Conservation (phyloP, 805 yeast species). For the Metschnikowia lunata region DNA sequence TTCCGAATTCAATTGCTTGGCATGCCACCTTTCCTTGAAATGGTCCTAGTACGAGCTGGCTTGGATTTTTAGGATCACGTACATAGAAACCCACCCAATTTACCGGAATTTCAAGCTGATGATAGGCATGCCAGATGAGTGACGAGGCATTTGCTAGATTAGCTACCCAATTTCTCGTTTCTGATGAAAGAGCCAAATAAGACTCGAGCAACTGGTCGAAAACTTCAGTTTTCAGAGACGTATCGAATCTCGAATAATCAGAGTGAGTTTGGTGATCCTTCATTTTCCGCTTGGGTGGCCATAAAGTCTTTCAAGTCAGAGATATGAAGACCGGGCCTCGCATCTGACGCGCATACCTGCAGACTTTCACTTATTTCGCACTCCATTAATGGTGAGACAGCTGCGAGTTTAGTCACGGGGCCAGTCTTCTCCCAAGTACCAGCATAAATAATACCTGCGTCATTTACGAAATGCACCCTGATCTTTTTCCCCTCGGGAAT, state of each 20-base stretch:
- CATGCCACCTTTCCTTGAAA: conserved; percentile 97
- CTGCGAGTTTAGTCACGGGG: conserved; percentile 7
- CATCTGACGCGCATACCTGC: conserved; percentile 10
- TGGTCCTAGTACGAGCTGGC: conserved; percentile 75
- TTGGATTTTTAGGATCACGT: conserved; percentile 29
- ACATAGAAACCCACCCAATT: conserved; percentile 96
- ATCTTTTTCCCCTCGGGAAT: conserved; percentile 12
- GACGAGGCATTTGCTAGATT: conserved; percentile 85
- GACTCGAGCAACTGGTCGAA: conserved; percentile 56
- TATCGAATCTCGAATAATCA: conserved; percentile 56
- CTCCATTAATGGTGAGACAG: conserved; percentile 12
- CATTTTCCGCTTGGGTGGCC: conserved; percentile 2
- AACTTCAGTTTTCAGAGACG: conserved; percentile 45
- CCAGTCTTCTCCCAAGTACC: conserved; percentile 13
- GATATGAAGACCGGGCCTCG: conserved; percentile 3
- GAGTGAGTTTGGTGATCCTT: conserved; percentile 51
- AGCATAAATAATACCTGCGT: conserved; percentile 4
- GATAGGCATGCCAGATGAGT: conserved; percentile 83
- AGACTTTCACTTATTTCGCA: conserved; percentile 12
- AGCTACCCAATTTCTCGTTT: conserved; percentile 79
- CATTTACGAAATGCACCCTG: neutral
- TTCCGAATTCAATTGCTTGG: conserved; percentile 70
- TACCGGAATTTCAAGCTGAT: conserved; percentile 50
- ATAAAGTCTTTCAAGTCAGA: conserved; percentile 2
- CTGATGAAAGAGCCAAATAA: conserved; percentile 60